Base-by-base conservation (phyloP, 331 rosid species). In the Cydonia oblonga region DNA sequence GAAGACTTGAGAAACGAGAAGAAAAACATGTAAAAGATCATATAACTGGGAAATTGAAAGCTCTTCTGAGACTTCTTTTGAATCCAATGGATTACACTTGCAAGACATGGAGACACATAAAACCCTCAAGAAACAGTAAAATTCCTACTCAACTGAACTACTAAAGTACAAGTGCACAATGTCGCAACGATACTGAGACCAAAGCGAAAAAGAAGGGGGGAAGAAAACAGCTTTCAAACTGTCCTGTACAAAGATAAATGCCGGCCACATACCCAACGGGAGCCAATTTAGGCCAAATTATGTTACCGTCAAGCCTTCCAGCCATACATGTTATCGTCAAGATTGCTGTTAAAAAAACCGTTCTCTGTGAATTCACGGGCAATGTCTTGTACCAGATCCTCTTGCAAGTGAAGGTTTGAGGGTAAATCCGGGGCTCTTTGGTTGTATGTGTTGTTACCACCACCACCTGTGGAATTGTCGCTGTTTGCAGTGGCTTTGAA, bases 401-500 rank as follows among this genome's bases (percentile, higher is more conserved):
- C 97, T 75, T 91, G 95, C 80, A 85, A 75, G 66, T 85, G 96
- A 14, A 76, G 87, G 78, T 81, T 86, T 42, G 89, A 87, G 3
- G 89, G 77, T 74, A 86, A 40, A 52, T 91, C 96, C 14, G 90
- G 77, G 32, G 87, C 73, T 84, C 96, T 88, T 78, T 80, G 96
- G 87, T 80, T 86, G 84, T 87, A 84, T 68, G 88, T 90, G 62
- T 79, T 88, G 81, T 84, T 87, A 68, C 89, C 96, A 73, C 81
- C 92, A 40, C 84, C 92, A 78, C 81, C 92, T 26, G 97, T 95
- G 15, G 96, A 81, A 56, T 92, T 82, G 79, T 91, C 97, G 44
- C 88, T 91, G 78, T 79, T 93, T 56, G 98, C 87, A 44, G 91
- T 84, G 19, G 89, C 86, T 83, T 91, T 91, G 88, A 95, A 95